Base-by-base conservation (phyloP, 2,329 filamentous ascomycete species). In the Penicillium decumbens region DNA sequence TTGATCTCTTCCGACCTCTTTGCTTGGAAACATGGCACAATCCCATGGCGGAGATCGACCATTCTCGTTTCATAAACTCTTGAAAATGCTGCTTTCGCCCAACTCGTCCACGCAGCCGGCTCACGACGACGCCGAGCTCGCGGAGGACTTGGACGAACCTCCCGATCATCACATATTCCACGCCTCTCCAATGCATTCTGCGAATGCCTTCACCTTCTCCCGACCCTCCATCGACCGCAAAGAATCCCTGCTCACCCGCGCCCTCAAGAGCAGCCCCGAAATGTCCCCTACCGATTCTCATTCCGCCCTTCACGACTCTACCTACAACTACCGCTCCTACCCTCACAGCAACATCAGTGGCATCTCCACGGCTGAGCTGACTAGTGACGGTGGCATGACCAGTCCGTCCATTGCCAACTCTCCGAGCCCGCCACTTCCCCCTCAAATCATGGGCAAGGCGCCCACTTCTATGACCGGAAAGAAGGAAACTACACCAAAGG, bases 321-420 rank as follows among this genome's bases (percentile, higher is more conserved):
- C 40, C 67, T 55, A 71, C 83, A 51, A 92, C 87, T 52, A 84
- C 86, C 61, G 60, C 41, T 67, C 67, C 32, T 71, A 71, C 49
- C 64, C 64, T 15, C 86, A 84, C 67, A 95, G 89, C 75, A 92
- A 85, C 65, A 75, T 83, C 58, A 95, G 90, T 72, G 73, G 86
- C 51, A 80, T 88, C 40, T 95, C 91, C 1, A 95, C 89, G 3
- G 88, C 88, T 32, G 92, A 96, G 57, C 78, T 97, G 49, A 96
- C 90, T n/a, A 96, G 91, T 70, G 93, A 96, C 64, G 93, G 88
- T 50, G 91, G 89, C 51, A 75, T 95, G 51, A 95, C 91, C 15
- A 96, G 89, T 63, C 90, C 92, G 37, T 87, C 89, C n/a, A 80
- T 89, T 48, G 88, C 89, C 30, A 89, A 83, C 67, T 92, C 89